Evolutionary conservation across 1,284 basidiomycete species (phyloP).

Genomic region (Fomitiporia mediterranea): DNA sequence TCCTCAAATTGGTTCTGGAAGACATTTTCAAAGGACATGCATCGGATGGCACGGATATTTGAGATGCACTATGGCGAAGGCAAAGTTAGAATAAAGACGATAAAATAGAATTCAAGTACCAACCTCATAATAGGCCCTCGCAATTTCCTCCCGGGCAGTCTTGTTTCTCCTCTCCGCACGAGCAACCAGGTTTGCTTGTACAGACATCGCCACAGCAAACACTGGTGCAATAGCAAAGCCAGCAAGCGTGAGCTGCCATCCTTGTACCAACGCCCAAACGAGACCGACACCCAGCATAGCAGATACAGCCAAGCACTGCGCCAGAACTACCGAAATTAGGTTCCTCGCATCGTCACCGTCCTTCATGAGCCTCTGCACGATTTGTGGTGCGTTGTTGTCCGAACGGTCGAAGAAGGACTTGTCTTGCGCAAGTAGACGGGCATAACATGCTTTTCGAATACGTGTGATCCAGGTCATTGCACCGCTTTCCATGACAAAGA

Average conservation of each 20-base stretch:
- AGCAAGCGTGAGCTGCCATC: constrained; percentile 93
- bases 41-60: constrained; percentile 83
- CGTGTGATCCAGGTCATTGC: constrained; percentile 74
- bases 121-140: constrained; percentile 84
- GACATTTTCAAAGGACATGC: constrained; percentile 82
- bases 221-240: constrained; percentile 85
- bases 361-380: constrained; percentile 84
- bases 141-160: constrained; percentile 77
- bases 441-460: constrained; percentile 59
- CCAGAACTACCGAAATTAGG: constrained; percentile 72
- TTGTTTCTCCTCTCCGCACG: constrained; percentile 81
- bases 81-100: constrained; percentile 10
- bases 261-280: constrained; percentile 81
- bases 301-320: constrained; percentile 67
- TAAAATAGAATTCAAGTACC: constrained; percentile 26
- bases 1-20: constrained; percentile 69
- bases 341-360: constrained; percentile 88
- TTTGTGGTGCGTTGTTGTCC: constrained; percentile 54
- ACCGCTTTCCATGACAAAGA: constrained; percentile 70
- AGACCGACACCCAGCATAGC: constrained; percentile 83
- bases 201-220: constrained; percentile 69
- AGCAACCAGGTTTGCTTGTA: constrained; percentile 68
- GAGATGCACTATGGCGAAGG: constrained; percentile 57
- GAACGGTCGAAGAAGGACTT: constrained; percentile 85
- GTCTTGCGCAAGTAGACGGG: constrained; percentile 73